Conservation (phyloP, 331 rosid species). For the Erythrophleum ivorense region DNA sequence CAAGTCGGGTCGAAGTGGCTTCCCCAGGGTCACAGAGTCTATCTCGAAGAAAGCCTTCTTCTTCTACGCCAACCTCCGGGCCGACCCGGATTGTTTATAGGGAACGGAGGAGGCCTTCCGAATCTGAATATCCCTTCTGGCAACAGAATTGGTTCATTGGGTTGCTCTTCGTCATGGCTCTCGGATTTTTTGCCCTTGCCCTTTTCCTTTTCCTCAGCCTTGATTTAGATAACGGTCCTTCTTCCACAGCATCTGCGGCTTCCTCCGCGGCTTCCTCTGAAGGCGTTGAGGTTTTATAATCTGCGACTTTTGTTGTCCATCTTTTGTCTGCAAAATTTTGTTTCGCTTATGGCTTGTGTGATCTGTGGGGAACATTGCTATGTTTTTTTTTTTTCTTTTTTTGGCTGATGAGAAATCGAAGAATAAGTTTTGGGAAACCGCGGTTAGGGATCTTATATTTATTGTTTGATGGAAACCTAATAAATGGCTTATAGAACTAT, state of each 20-base stretch:
- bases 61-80: conserved; percentile 41
- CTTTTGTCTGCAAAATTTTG: background rate
- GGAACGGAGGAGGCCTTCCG: conserved; percentile 54
- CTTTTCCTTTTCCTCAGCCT: conserved; percentile 74
- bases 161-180: conserved; percentile 77
- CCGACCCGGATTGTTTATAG: conserved; percentile 71
- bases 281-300: conserved; percentile 77
- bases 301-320: background rate
- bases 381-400: background rate
- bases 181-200: conserved; percentile 78
- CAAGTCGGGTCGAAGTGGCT: conserved; percentile 70
- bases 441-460: conserved; percentile 6
- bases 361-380: background rate
- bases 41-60: conserved; percentile 79
- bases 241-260: conserved; percentile 62
- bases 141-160: conserved; percentile 89
- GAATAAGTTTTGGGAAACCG: background rate
- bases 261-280: conserved; percentile 67
- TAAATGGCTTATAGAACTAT: background rate
- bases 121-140: conserved; percentile 83
- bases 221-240: conserved; percentile 59
- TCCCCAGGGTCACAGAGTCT: conserved; percentile 75
- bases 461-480: background rate
- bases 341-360: background rate
- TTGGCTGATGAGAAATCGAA: background rate